Percentiles rank a stretch among this genome's conserved stretches.
These are phyloP conservation scores for Mycena sp. DNA, from an alignment of 1,284 basidiomycete genomes.

Conservation along the genomic window DNA sequence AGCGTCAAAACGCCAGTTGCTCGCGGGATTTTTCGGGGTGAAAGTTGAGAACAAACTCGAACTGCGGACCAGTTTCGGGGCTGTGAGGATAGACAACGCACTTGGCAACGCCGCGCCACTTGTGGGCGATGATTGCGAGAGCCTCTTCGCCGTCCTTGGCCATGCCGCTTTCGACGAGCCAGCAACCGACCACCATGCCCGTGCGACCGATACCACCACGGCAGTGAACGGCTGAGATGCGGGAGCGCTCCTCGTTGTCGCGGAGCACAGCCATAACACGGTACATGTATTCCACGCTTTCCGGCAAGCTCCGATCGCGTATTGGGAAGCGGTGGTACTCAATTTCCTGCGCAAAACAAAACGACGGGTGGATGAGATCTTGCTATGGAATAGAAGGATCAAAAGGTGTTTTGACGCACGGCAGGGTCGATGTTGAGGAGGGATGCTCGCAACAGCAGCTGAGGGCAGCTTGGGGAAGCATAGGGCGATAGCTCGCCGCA, in stretches of 20 bases:
- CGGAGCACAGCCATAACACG: conserved; percentile 65
- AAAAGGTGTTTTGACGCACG: background rate
- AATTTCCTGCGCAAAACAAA: background rate
- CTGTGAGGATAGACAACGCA: conserved; percentile 77
- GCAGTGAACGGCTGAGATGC: conserved; percentile 77
- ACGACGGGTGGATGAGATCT: background rate
- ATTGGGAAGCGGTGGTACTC: conserved; percentile 63
- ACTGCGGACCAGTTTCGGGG: conserved; percentile 83
- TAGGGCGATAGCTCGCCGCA: conserved; percentile 76
- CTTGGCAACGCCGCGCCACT: conserved; percentile 82
- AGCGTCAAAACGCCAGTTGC: conserved; percentile 33
- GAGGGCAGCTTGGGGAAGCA: conserved; percentile 46
- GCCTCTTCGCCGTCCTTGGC: conserved; percentile 68
- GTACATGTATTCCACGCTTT: conserved; percentile 64
- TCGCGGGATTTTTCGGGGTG: conserved; percentile 37
- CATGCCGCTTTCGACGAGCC: conserved; percentile 72
- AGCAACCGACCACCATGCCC: conserved; percentile 72
- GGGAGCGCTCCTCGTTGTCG: conserved; percentile 65
- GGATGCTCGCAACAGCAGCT: conserved; percentile 63
- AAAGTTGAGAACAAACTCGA: conserved; percentile 75
- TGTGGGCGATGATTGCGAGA: conserved; percentile 63
- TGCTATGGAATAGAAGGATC: background rate
- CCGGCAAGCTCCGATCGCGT: conserved; percentile 65
- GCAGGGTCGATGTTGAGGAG: conserved; percentile 62
- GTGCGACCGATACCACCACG: conserved; percentile 82